Conservation (phyloP, 208 protist species). For the Sergeia podlipaevii region DNA sequence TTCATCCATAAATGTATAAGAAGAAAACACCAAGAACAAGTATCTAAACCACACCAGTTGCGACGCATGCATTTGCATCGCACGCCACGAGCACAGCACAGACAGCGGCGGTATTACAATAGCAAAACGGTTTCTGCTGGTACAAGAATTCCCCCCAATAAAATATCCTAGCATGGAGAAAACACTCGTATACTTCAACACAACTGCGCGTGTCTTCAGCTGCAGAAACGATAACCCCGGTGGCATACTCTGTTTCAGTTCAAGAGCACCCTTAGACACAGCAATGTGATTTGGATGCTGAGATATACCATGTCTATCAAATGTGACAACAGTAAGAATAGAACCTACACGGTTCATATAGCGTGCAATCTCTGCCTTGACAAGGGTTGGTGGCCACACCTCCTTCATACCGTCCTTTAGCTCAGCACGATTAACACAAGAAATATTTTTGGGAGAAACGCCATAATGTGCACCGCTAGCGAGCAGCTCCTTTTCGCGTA, state of each 20-base stretch:
- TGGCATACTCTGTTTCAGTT: slow-evolving; percentile 59
- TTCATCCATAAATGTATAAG: slow-evolving; percentile 95
- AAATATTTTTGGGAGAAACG: slow-evolving; percentile 39
- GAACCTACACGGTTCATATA: slow-evolving; percentile 54
- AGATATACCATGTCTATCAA: slow-evolving; percentile 94
- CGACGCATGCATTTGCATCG: slow-evolving; percentile 87
- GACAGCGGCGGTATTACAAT: slow-evolving; percentile 47
- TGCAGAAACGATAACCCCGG: slow-evolving; percentile 68
- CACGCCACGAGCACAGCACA: slow-evolving; percentile 43
- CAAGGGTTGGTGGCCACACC: slow-evolving; percentile 49
- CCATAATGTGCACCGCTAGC: slow-evolving; percentile 77
- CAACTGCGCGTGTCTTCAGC: slow-evolving; percentile 45
- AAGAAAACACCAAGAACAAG: slow-evolving; percentile 94
- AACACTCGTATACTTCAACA: slow-evolving; percentile 66
- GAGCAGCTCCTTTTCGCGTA: slow-evolving; percentile 84
- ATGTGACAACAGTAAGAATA: slow-evolving; percentile 92
- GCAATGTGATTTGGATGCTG: slow-evolving; percentile 96
- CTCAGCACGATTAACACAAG: slow-evolving; percentile 72
- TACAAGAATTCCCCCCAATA: slow-evolving; percentile 9
- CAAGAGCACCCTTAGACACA: slow-evolving; percentile 72
- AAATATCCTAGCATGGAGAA: slow-evolving; percentile 27
- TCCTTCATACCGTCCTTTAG: slow-evolving; percentile 88
- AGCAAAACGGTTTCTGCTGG: slow-evolving; percentile 30
- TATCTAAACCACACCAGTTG: slow-evolving; percentile 97
- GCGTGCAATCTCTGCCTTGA: slow-evolving; percentile 47